Evolutionary conservation across 2,329 filamentous ascomycete genomes (phyloP), one percentile per base, ranked within the genome.

Genomic region (Penicillium janthinellum): DNA sequence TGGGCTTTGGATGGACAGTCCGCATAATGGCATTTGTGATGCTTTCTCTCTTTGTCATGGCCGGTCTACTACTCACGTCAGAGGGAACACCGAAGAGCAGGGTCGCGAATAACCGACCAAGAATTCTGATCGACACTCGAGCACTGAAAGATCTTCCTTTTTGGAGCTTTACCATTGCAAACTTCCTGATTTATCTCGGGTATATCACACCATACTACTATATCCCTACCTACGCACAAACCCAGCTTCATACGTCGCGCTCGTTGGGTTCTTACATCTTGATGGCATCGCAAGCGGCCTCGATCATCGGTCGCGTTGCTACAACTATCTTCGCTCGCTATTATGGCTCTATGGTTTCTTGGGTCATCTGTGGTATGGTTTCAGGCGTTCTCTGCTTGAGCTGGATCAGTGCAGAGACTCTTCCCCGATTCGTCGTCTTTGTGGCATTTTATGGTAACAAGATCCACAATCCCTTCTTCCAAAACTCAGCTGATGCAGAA

Each of bases 201-300:
- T 72, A 82, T 47, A 81, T 82, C 64, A 79, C 81, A 62, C 80
- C 78, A 0, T 82, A 76, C 61, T 81, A 81, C 58, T 74, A 74
- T 54, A 72, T 77, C 31, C 72, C 72, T 4, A 74, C 69, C 47
- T 77, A 71, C 50, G 73, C 70, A 14, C 65, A 75, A 45, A 64
- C 65, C 17, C 65, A 64, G 15, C 64, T 77, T 17, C 63, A 67
- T 12, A 66, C 78, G 25, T 67, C 73, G 1, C 72, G 77, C 34
- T 67, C 70, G 2, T 66, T 75, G 55, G 79, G 83, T 4, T 78
- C 88, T 15, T 84, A 86, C 67, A 71, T 88, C 11, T 75, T 89
- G 12, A 79, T 88, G n/a, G 75, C 88, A 3, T 74, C 87, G 42
- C 89, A 89, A 71, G 85, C 82, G 31, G 76, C 84, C 6, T 84